Percentiles rank a stretch among this genome's conserved stretches.
These are phyloP conservation scores for Pharus latifolius DNA, from an alignment of 176 grass and related monocot genomes.

Conservation along the genomic window DNA sequence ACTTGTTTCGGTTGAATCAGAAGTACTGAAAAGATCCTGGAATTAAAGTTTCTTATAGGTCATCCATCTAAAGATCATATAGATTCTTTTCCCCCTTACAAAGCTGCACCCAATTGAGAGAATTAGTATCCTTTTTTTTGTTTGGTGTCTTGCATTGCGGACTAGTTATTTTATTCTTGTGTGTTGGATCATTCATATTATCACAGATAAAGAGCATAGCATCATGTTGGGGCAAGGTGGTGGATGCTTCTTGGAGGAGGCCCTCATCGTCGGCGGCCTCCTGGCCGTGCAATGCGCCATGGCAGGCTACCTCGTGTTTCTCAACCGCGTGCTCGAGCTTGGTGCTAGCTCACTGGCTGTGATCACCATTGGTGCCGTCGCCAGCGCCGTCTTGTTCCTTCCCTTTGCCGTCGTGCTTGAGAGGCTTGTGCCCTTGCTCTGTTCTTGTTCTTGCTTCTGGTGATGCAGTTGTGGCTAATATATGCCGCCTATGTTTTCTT, in stretches of 20 bases:
- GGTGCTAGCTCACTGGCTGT: slow-evolving; percentile 37
- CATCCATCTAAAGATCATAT: too few relatives aligned
- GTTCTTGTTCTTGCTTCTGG: neutral
- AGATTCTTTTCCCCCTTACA: too few relatives aligned
- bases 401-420: slow-evolving; percentile 54
- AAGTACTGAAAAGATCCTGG: too few relatives aligned
- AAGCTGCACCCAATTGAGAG: too few relatives aligned
- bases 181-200: too few relatives aligned
- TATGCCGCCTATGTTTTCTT: neutral
- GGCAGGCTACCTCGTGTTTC: slow-evolving; percentile 34
- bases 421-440: neutral
- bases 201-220: too few relatives aligned
- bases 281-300: slow-evolving; percentile 36
- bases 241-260: slow-evolving; percentile 10
- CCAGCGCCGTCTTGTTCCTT: slow-evolving; percentile 30
- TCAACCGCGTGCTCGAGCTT: slow-evolving; percentile 8
- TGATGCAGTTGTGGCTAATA: too few relatives aligned
- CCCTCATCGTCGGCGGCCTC: slow-evolving; percentile 24
- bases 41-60: too few relatives aligned
- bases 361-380: slow-evolving; percentile 3
- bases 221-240: slow-evolving; percentile 15
- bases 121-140: too few relatives aligned
- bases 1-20: too few relatives aligned
- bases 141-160: too few relatives aligned
- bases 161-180: too few relatives aligned